A percentile compares a stretch with the other conserved stretches of the same genome.
phyloP scores from a whole-genome alignment of 176 grass and related monocot genomes.

The Typha latifolia region DNA sequence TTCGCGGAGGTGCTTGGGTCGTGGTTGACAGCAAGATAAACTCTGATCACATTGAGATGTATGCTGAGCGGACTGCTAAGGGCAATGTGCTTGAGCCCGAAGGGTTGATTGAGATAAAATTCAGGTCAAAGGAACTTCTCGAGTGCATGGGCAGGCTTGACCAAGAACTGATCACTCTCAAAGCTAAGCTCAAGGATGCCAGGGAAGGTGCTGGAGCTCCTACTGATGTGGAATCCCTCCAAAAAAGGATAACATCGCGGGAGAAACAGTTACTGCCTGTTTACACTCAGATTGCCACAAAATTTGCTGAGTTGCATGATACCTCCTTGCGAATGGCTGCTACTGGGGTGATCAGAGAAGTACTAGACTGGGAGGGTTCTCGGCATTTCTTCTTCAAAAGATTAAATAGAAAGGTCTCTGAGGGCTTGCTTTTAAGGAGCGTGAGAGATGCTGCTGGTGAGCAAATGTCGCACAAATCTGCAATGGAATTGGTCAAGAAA shows the following conservation, averaged over 20 bases:
- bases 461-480: slow-evolving; percentile 43
- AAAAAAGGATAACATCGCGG: slow-evolving; percentile 42
- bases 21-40: slow-evolving; percentile 99
- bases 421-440: slow-evolving; percentile 53
- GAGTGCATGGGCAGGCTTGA: slow-evolving; percentile 93
- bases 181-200: slow-evolving; percentile 51
- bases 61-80: slow-evolving; percentile 70
- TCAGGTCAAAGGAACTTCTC: slow-evolving; percentile 68
- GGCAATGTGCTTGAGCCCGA: slow-evolving; percentile 94
- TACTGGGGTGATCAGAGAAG: slow-evolving; percentile 70
- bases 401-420: slow-evolving; percentile 59
- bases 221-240: slow-evolving; percentile 36
- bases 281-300: slow-evolving; percentile 90
- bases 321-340: slow-evolving; percentile 88
- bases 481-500: slow-evolving; percentile 48
- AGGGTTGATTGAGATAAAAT: slow-evolving; percentile 94
- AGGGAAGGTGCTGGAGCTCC: slow-evolving; percentile 24
- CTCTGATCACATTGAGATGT: slow-evolving; percentile 96
- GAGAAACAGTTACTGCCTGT: slow-evolving; percentile 74
- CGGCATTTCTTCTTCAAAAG: slow-evolving; percentile 87
- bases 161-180: slow-evolving; percentile 50
- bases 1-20: slow-evolving; percentile 94
- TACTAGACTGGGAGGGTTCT: slow-evolving; percentile 72
- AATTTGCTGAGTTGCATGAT: slow-evolving; percentile 91
- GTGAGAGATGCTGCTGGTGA: slow-evolving; percentile 61